Base-by-base conservation (phyloP, 2,329 filamentous ascomycete species). In the Botryotinia convoluta region DNA sequence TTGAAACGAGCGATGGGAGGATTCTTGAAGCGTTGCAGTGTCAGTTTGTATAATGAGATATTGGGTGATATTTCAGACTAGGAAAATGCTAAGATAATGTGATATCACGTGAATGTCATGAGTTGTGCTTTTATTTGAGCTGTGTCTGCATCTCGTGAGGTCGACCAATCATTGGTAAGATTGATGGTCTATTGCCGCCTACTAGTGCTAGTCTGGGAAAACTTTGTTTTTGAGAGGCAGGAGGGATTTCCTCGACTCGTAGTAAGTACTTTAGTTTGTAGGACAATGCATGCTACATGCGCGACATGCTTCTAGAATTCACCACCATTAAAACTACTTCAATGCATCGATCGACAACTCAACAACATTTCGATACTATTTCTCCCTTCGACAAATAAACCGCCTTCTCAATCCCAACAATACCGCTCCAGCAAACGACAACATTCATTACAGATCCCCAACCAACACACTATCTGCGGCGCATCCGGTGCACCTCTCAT, bases 101-200 rank as follows among this genome's bases (percentile, higher is more conserved):
- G 4, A 29, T n/a, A 37, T 71, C 69, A 71, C 69, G 69, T 64
- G 69, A 63, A 54, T 7, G n/a, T 42, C 35, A 71, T 45, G 69
- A 32, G 44, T 18, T 71, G 10, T 32, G 14, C 12, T 9, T n/a
- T 37, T 26, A 42, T 51, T 29, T 18, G 8, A 14, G 48, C 16
- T 45, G 39, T n/a, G 54, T 69, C 48, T 69, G 65, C 48, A 69
- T 35, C 35, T 69, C 65, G 65, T 59, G 65, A 69, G 29, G 20
- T 69, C 6, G 16, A 59, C 48, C 35, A 69, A 69, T 69, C 54
- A 16, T 42, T 26, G 29, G n/a, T 22, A 14, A 22, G 14, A 0
- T 29, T 32, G 29, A 32, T 51, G 29, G 29, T 22, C 37, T 8
- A 54, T 54, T 29, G 51, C 51, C 51, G 51, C n/a, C 51, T 57